Evolutionary conservation across 148 eudicot genomes (phyloP).

Genomic region (Silene conica): DNA sequence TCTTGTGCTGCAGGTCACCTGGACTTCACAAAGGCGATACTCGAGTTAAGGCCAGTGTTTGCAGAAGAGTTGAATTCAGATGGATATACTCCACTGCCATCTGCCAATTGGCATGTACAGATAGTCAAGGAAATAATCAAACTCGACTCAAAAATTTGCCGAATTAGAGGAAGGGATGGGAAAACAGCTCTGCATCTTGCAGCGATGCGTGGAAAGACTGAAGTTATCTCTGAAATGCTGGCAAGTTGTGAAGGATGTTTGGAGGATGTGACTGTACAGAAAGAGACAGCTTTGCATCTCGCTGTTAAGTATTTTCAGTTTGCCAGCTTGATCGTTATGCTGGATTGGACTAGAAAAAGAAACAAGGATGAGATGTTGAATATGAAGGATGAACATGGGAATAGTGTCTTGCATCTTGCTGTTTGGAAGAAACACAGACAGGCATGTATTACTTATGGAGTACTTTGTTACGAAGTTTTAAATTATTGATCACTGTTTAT

Average conservation of each 20-base stretch:
- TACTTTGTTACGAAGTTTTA: too few relatives aligned
- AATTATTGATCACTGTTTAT: too few relatives aligned
- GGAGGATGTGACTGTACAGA: constrained; percentile 38
- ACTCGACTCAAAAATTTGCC: constrained; percentile 26
- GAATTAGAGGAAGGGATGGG: constrained; percentile 37
- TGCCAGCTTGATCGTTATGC: constrained; percentile 32
- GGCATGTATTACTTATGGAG: constrained; percentile 42
- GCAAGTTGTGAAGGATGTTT: constrained; percentile 30
- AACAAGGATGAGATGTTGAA: constrained; percentile 38
- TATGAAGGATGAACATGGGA: constrained; percentile 36
- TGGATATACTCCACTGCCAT: too few relatives aligned
- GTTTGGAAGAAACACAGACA: constrained; percentile 46
- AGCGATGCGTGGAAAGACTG: constrained; percentile 37
- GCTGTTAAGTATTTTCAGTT: constrained; percentile 43
- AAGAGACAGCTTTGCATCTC: constrained; percentile 56
- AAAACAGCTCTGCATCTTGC: constrained; percentile 51
- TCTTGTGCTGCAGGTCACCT: constrained; percentile 39
- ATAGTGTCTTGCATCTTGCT: constrained; percentile 50
- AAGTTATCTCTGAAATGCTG: constrained; percentile 35
- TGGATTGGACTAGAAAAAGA: constrained; percentile 30
- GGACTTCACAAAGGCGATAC: constrained; percentile 18
- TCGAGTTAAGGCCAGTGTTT: too few relatives aligned
- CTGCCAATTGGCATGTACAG: constrained; percentile 12
- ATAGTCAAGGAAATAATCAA: constrained; percentile 43
- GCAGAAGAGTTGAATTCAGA: too few relatives aligned